Evolutionary conservation across 1,139 yeast species (phyloP).

Genomic region (Protomyces macrosporus): DNA sequence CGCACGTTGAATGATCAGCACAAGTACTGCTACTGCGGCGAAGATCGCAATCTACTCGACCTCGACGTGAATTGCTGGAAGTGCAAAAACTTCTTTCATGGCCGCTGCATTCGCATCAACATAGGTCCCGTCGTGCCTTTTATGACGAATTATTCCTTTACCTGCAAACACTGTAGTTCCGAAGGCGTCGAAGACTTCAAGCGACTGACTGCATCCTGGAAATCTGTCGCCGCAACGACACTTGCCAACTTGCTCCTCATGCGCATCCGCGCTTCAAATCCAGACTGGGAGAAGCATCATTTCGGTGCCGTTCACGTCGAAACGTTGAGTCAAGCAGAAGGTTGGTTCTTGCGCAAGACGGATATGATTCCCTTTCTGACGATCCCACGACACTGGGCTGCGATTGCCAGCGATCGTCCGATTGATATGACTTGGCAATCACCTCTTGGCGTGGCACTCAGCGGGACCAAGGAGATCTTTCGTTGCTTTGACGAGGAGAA

Average conservation of each 20-base stretch:
- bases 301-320: slow-evolving; percentile 20
- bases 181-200: slow-evolving; percentile 22
- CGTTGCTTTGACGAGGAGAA: slow-evolving; percentile 27
- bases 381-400: slow-evolving; percentile 25
- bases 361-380: slow-evolving; percentile 28
- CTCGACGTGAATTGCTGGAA: slow-evolving; percentile 26
- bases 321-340: slow-evolving; percentile 6
- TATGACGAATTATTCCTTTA: slow-evolving; percentile 26
- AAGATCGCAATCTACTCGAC: slow-evolving; percentile 26
- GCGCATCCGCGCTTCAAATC: slow-evolving; percentile 18
- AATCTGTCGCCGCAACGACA: slow-evolving; percentile 26
- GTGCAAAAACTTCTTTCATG: slow-evolving; percentile 28
- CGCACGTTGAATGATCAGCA: slow-evolving; percentile 27
- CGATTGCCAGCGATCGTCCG: slow-evolving; percentile 13
- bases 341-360: slow-evolving; percentile 23
- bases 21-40: slow-evolving; percentile 29
- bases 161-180: slow-evolving; percentile 23
- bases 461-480: slow-evolving; percentile 23
- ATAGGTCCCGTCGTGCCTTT: slow-evolving; percentile 26
- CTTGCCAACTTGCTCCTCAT: slow-evolving; percentile 27
- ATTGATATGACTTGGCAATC: slow-evolving; percentile 25
- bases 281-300: slow-evolving; percentile 13
- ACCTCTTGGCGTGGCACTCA: slow-evolving; percentile 22
- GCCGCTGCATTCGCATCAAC: slow-evolving; percentile 24
- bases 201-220: slow-evolving; percentile 26